phyloP scores from a whole-genome alignment of 1,284 basidiomycete genomes.

The Pholiota adiposa region DNA sequence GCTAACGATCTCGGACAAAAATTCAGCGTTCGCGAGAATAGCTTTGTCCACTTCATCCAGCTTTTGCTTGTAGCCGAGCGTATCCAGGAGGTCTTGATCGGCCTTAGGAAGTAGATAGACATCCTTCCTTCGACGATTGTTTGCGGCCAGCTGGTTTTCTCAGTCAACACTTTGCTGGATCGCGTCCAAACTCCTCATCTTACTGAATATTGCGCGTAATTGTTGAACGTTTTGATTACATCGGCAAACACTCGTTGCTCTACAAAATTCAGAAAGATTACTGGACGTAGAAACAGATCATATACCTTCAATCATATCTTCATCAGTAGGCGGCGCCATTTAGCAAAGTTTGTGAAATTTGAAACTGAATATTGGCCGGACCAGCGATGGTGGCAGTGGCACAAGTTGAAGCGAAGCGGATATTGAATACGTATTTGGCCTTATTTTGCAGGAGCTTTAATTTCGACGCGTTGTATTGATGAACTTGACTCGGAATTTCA shows the following conservation, averaged over 20 bases:
- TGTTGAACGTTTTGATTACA: slow-evolving; percentile 67
- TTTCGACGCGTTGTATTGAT: too few species aligned
- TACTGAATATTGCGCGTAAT: slow-evolving; percentile 67
- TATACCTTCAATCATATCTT: slow-evolving; percentile 48
- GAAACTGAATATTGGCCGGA: too few species aligned
- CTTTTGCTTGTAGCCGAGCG: slow-evolving; percentile 69
- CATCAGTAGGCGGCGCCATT: slow-evolving; percentile 28
- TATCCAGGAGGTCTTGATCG: slow-evolving; percentile 64
- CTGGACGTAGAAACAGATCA: neutral
- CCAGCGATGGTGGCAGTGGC: too few species aligned
- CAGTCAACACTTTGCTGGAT: slow-evolving; percentile 12
- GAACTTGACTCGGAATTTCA: too few species aligned
- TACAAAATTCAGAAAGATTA: slow-evolving; percentile 20
- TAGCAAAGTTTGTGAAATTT: neutral
- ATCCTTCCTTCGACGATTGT: slow-evolving; percentile 77
- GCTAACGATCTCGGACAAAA: slow-evolving; percentile 66
- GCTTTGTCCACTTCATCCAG: slow-evolving; percentile 70
- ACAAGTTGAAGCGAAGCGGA: too few species aligned
- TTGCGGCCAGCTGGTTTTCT: slow-evolving; percentile 62
- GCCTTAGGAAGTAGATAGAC: slow-evolving; percentile 60
- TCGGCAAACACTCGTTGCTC: slow-evolving; percentile 70
- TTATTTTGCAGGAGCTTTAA: too few species aligned
- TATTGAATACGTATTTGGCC: too few species aligned
- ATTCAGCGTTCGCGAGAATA: slow-evolving; percentile 71
- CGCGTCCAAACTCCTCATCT: slow-evolving; percentile 4